Evolutionary conservation across 2,329 filamentous ascomycete species (phyloP).

Genomic region (Colletotrichum truncatum): DNA sequence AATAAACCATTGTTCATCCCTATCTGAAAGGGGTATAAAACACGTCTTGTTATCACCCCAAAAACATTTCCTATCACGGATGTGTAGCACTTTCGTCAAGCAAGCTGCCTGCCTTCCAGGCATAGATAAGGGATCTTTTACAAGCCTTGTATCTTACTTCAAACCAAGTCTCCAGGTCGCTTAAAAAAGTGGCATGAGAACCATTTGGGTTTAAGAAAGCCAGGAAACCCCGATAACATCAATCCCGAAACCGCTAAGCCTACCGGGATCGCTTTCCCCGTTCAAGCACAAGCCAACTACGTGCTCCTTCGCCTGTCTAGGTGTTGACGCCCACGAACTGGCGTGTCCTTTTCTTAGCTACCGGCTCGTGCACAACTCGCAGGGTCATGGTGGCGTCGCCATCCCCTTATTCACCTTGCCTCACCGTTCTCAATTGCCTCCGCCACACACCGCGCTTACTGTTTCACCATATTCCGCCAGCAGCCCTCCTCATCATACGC

Average conservation of each 20-base stretch:
- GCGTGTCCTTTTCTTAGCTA: slow-evolving; percentile 14
- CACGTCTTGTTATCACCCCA: neutral
- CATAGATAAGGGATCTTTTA: neutral
- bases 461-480: slow-evolving; percentile 24
- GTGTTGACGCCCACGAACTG: neutral
- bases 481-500: neutral
- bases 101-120: neutral
- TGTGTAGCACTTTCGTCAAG: neutral
- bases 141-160: neutral
- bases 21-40: neutral
- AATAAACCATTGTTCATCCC: slow-evolving; percentile 6
- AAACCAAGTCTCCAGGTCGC: neutral
- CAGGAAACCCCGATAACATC: neutral
- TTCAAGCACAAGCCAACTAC: slow-evolving; percentile 13
- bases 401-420: neutral
- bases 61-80: slow-evolving; percentile 10
- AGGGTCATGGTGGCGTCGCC: slow-evolving; percentile 23
- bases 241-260: neutral
- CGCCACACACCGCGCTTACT: neutral
- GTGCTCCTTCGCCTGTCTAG: neutral
- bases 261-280: neutral
- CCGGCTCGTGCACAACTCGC: slow-evolving; percentile 3
- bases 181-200: neutral
- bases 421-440: neutral
- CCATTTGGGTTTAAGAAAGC: neutral